Percentiles rank a stretch among this genome's conserved stretches.
Evolutionary conservation across 805 yeast species (phyloP).

Genomic region (Candida ficus): DNA sequence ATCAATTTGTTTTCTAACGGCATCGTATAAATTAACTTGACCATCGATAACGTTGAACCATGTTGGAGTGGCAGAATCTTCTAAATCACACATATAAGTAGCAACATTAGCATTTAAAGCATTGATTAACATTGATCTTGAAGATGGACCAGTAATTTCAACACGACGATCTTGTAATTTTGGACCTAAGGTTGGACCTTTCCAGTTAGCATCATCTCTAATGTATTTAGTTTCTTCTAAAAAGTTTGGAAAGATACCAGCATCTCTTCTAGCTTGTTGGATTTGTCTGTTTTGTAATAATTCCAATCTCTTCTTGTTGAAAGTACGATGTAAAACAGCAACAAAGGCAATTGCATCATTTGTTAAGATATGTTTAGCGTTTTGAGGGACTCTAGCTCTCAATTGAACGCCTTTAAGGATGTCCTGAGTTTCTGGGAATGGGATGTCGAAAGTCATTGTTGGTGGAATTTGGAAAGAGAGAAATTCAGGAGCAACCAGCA

Average conservation of each 20-base stretch:
- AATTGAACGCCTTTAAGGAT: conserved; percentile 33
- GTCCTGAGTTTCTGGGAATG: conserved; percentile 26
- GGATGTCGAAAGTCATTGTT: conserved; percentile 18
- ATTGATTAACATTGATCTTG: conserved; percentile 77
- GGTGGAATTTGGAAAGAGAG: neutral
- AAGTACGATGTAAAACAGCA: conserved; percentile 68
- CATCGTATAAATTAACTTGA: conserved; percentile 74
- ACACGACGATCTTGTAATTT: conserved; percentile 71
- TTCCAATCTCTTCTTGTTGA: conserved; percentile 55
- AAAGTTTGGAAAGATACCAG: conserved; percentile 58
- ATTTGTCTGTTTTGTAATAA: conserved; percentile 57
- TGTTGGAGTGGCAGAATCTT: conserved; percentile 80
- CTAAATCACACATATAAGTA: conserved; percentile 84
- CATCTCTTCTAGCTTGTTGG: conserved; percentile 57
- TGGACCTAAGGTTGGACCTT: conserved; percentile 66
- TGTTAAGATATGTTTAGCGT: conserved; percentile 35
- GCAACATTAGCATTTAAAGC: conserved; percentile 76
- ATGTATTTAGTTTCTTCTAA: conserved; percentile 63
- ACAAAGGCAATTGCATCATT: conserved; percentile 58
- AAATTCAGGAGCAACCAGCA: no score
- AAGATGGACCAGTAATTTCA: conserved; percentile 84
- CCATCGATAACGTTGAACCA: conserved; percentile 79
- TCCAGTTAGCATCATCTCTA: conserved; percentile 71
- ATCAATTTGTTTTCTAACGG: conserved; percentile 61
- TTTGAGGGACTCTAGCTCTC: conserved; percentile 32